Evolutionary conservation across 768 basidiomycete species (phyloP).

Genomic region (Dioszegia hungarica): DNA sequence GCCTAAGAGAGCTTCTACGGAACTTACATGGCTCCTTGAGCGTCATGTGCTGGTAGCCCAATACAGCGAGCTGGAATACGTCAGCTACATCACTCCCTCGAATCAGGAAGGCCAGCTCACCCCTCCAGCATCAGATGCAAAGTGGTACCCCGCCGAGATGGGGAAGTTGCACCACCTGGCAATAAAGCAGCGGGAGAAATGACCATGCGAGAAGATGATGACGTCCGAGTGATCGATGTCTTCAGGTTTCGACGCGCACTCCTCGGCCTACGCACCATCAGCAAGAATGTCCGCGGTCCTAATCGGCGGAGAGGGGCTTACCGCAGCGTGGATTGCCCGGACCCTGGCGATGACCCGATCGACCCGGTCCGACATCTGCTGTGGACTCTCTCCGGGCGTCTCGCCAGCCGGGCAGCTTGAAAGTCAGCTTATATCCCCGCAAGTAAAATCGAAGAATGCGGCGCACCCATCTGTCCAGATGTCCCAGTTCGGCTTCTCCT

Average conservation of each 20-base stretch:
- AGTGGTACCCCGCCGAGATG: constrained; percentile 54
- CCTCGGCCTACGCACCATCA: constrained; percentile 21
- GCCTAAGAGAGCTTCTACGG: neutral
- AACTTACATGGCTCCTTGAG: constrained; percentile 63
- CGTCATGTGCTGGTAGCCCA: constrained; percentile 77
- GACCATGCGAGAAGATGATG: constrained; percentile 79
- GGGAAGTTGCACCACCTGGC: constrained; percentile 75
- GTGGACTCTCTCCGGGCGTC: constrained; percentile 65
- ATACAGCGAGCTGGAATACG: constrained; percentile 60
- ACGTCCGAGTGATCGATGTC: constrained; percentile 57
- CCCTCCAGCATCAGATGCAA: constrained; percentile 79
- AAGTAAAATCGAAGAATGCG: neutral
- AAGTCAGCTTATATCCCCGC: constrained; percentile 5
- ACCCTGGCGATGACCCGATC: constrained; percentile 72
- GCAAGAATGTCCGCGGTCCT: neutral
- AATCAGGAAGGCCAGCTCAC: constrained; percentile 51
- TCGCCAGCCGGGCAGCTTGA: constrained; percentile 66
- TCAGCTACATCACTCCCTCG: constrained; percentile 1
- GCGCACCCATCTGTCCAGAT: constrained; percentile 82
- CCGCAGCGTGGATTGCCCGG: constrained; percentile 40
- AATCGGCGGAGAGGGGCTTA: constrained; percentile 17
- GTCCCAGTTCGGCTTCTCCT: constrained; percentile 60
- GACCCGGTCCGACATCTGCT: constrained; percentile 73
- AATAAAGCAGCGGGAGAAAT: constrained; percentile 63
- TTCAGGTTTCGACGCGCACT: constrained; percentile 20